Base-by-base conservation (phyloP, 2,329 filamentous ascomycete genomes). In the Thelonectria discophora region DNA sequence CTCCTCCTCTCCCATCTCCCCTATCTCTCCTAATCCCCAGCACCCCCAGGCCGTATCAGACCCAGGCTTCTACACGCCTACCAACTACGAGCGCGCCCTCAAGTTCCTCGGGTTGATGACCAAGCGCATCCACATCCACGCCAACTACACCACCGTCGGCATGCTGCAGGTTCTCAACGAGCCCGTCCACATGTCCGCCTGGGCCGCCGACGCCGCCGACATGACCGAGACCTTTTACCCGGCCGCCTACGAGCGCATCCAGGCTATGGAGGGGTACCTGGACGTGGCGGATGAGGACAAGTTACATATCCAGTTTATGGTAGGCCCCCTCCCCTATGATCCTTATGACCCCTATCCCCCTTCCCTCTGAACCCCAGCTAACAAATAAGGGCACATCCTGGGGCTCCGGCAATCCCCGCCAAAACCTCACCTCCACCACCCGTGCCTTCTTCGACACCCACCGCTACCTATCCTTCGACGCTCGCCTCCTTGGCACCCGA, bases 111-210 rank as follows among this genome's bases (percentile, higher is more conserved):
- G 81, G 42, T 86, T 81, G 80, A 82, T 88, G 72, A 81, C 84
- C 1, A 78, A 79, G 24, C 76, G 80, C 34, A 82, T 87, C 50
- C 85, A 88, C 67, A 74, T 71, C 0, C 80, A 80, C 54, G 59
- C 73, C 6, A 79, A 79, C 47, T 86, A 85, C 69, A 75, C 81
- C 42, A 86, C 82, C 39, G 85, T 88, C 27, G 85, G 86, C 17
- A 87, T 85, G 81, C 74, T 88, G 13, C 81, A 85, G 69, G 77
- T 88, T 10, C 76, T 88, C 55, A 88, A 88, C 67, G 86, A 88
- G 70, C 86, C 86, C 3, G 71, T 82, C 12, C 78, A 79, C 51
- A 63, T 64, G 42, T 72, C 78, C 50, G 66, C 73, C 11, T 68
- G 61, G 51, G 59, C 48, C 21, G 52, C 50, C n/a, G 48, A 70